Percentiles rank a stretch among this genome's conserved stretches.
phyloP scores from a whole-genome alignment of 352 stramenopile species.

The Halophytophthora batemanensis region DNA sequence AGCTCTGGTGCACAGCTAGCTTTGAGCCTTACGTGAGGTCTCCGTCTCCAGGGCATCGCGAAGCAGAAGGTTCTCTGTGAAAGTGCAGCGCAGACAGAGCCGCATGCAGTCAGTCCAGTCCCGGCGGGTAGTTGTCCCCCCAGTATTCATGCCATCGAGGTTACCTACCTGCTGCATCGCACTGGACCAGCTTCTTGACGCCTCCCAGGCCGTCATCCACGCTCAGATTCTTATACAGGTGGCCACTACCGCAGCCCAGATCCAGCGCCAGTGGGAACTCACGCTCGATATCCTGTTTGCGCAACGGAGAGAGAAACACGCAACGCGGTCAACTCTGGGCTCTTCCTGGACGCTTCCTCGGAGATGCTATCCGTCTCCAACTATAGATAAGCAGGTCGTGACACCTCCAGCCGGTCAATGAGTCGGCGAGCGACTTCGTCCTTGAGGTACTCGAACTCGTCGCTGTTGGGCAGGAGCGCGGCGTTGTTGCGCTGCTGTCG shows the following conservation, averaged over 20 bases:
- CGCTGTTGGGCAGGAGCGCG: constrained; percentile 44
- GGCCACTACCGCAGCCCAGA: constrained; percentile 71
- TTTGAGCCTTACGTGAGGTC: constrained; percentile 14
- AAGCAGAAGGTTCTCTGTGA: constrained; percentile 67
- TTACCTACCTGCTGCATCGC: constrained; percentile 55
- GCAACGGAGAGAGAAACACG: not conserved
- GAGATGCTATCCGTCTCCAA: no score
- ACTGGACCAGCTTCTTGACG: constrained; percentile 77
- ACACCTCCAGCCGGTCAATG: constrained; percentile 75
- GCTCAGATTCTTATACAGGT: constrained; percentile 82
- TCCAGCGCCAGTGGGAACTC: constrained; percentile 79
- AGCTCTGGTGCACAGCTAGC: not conserved
- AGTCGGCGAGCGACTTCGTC: constrained; percentile 82
- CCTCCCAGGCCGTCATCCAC: constrained; percentile 66
- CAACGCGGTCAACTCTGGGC: constrained; percentile 1
- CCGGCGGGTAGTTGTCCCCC: not conserved
- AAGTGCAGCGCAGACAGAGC: constrained; percentile 1
- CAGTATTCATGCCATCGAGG: not conserved
- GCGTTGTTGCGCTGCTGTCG: constrained; percentile 81
- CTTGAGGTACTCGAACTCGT: constrained; percentile 86
- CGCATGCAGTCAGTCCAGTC: not conserved
- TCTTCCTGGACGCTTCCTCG: no score
- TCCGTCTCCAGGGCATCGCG: constrained; percentile 42
- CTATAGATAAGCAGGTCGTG: no score
- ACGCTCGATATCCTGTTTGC: constrained; percentile 70